Base-by-base conservation (phyloP, 208 protist species). In the Leishmania guyanensis region DNA sequence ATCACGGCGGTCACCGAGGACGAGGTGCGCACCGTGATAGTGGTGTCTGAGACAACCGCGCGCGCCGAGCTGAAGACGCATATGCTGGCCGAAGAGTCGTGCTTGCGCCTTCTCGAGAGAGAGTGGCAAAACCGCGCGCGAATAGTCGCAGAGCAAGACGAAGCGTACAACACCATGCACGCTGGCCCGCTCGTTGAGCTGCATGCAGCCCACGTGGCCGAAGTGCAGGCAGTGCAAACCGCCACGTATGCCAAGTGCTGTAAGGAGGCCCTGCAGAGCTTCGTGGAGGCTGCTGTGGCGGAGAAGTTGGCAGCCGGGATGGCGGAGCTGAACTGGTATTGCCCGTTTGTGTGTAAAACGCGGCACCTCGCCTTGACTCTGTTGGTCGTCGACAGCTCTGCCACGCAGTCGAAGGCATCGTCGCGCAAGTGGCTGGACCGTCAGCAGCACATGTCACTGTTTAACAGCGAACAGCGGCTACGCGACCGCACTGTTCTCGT, bases 1-100 rank as follows among this genome's bases (percentile, higher is more conserved):
- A 83, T 85, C 50, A 33, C 81, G 17, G 62, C 39, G 48, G 33
- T 68, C 22, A 70, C 82, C 6, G 89, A 92, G 77, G 81, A 76
- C 33, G 77, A 81, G 51, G 77, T 80, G 51, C 86, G 89, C 4
- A 10, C 6, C 50, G 65, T 39, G 53, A 54, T 84, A 22, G 20
- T 54, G 33, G 39, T 33, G 16, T 77, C 84, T 53, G 84, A 91
- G 73, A 43, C 43, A 39, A 48, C 6, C 22, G n/a, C 53, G 53
- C 83, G 65, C 33, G 14, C 33, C n/a, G 68, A 62, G 73, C 73
- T 86, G 20, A 36, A 39, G 58, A 3, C 29, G 56, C 29, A 54
- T n/a, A 79, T 72, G 83, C 36, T 48, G 12, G 54, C 48, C 12
- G 78, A 79, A 29, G 74, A 68, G 58, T 2, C 58, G 36, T 71